Conservation (phyloP, 2,329 filamentous ascomycete species). For the Neonectria neomacrospora region DNA sequence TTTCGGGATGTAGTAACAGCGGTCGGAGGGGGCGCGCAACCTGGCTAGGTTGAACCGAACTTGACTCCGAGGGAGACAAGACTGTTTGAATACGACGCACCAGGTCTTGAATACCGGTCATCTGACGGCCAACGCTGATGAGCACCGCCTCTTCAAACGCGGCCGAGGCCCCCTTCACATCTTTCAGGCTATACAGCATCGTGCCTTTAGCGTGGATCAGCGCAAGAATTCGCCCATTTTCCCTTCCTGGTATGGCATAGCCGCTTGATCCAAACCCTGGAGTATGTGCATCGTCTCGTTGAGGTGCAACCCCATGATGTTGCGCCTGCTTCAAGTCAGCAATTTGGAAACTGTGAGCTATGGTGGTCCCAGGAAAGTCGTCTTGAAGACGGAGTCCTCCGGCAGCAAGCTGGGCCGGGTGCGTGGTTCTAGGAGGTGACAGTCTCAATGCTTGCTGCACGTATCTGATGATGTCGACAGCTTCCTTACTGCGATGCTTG, state of each 20-base stretch:
- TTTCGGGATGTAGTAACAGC: slow-evolving; percentile 83
- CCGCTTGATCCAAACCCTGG: slow-evolving; percentile 60
- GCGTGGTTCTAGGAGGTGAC: slow-evolving; percentile 26
- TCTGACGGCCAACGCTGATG: slow-evolving; percentile 80
- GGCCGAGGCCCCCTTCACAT: slow-evolving; percentile 81
- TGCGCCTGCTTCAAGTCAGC: slow-evolving; percentile 41
- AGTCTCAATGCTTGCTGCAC: slow-evolving; percentile 79
- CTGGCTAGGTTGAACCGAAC: slow-evolving; percentile 23
- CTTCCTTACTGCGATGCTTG: slow-evolving; percentile 83
- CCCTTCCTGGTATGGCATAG: slow-evolving; percentile 83
- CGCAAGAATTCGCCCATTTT: slow-evolving; percentile 94
- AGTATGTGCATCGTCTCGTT: slow-evolving; percentile 35
- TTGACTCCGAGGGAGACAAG: slow-evolving; percentile 58
- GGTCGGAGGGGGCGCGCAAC: slow-evolving; percentile 54
- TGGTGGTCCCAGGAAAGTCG: slow-evolving; percentile 19
- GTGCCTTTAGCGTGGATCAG: slow-evolving; percentile 98
- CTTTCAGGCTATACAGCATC: slow-evolving; percentile 90
- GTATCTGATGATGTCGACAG: slow-evolving; percentile 86
- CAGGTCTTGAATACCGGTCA: slow-evolving; percentile 78
- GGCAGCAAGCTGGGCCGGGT: slow-evolving; percentile 12
- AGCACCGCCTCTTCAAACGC: slow-evolving; percentile 96
- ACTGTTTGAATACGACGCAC: slow-evolving; percentile 82
- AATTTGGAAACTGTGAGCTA: slow-evolving; percentile 26
- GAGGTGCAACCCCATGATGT: slow-evolving; percentile 35
- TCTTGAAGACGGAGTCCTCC: slow-evolving; percentile 23